These are phyloP conservation scores for Spongospora subterranea DNA, from an alignment of 208 protist species.

Conservation along the genomic window DNA sequence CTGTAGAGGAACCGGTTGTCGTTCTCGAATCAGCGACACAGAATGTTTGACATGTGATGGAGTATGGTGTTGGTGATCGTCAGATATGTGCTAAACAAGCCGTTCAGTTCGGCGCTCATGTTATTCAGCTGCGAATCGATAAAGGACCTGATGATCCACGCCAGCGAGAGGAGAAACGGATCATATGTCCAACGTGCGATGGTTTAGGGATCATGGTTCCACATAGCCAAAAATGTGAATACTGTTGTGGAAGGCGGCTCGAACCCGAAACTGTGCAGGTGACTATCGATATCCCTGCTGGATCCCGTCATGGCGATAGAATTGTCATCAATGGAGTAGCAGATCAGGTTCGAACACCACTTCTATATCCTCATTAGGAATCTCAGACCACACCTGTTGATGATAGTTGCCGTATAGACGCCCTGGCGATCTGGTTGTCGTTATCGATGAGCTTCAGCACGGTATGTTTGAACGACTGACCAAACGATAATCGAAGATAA, in stretches of 20 bases:
- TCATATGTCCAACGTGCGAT: slow-evolving; percentile 2
- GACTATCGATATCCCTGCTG: background rate
- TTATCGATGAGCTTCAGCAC: too few relatives aligned
- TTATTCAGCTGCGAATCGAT: background rate
- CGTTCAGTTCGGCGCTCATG: background rate
- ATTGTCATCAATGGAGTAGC: background rate
- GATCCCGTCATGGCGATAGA: background rate
- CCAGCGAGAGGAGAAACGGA: background rate
- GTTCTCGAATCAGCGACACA: background rate
- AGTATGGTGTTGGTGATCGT: background rate
- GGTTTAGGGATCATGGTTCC: background rate
- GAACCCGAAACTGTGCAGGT: background rate
- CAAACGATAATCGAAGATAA: too few relatives aligned
- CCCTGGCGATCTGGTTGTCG: background rate
- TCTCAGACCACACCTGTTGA: too few relatives aligned
- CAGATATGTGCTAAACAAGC: background rate
- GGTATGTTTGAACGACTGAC: too few relatives aligned
- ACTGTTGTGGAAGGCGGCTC: background rate
- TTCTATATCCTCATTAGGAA: too few relatives aligned
- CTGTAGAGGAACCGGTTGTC: background rate
- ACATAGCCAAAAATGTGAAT: background rate
- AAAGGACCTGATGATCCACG: background rate
- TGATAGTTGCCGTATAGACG: background rate
- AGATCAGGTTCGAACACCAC: background rate
- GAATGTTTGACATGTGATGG: slow-evolving; percentile 3